A percentile compares a stretch with the other conserved stretches of the same genome.
These are phyloP conservation scores for Tephrocybe sp. DNA, from an alignment of 768 basidiomycete genomes.

Conservation along the genomic window DNA sequence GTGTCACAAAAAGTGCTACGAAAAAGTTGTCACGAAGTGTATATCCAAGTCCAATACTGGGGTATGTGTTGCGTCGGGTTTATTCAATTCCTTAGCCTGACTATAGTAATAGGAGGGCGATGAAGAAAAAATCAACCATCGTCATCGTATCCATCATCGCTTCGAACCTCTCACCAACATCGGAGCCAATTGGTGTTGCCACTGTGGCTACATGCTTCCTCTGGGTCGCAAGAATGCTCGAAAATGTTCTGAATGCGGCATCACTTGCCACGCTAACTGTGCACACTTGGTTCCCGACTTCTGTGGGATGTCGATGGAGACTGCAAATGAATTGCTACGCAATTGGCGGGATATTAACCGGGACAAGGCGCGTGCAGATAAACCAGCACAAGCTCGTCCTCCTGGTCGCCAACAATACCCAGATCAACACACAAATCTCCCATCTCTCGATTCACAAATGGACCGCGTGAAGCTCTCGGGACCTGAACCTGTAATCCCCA, in stretches of 20 bases:
- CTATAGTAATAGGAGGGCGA: conserved; percentile 72
- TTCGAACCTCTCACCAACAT: conserved; percentile 97
- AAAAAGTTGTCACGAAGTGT: conserved; percentile 99
- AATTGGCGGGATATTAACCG: conserved; percentile 92
- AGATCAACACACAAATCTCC: conserved; percentile 32
- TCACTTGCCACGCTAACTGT: conserved; percentile 97
- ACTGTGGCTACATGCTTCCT: conserved; percentile 98
- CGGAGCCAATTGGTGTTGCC: conserved; percentile 99
- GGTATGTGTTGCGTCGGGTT: conserved; percentile 46
- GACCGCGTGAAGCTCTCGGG: conserved; percentile 47
- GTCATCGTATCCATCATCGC: conserved; percentile 97
- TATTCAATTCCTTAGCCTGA: not conserved
- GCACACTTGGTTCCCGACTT: conserved; percentile 99
- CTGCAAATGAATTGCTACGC: conserved; percentile 88
- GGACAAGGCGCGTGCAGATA: conserved; percentile 60
- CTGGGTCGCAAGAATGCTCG: conserved; percentile 96
- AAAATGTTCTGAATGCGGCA: conserved; percentile 92
- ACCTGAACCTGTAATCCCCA: conserved; percentile 33
- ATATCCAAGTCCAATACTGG: conserved; percentile 96
- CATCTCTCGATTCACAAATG: conserved; percentile 36
- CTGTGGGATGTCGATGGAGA: conserved; percentile 99
- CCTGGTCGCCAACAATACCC: conserved; percentile 29
- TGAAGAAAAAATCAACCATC: conserved; percentile 98
- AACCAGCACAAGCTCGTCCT: conserved; percentile 37
- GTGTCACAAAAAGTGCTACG: conserved; percentile 98